Evolutionary conservation across 495 filamentous ascomycete species (phyloP).

Genomic region (Wilcoxina mikolae): DNA sequence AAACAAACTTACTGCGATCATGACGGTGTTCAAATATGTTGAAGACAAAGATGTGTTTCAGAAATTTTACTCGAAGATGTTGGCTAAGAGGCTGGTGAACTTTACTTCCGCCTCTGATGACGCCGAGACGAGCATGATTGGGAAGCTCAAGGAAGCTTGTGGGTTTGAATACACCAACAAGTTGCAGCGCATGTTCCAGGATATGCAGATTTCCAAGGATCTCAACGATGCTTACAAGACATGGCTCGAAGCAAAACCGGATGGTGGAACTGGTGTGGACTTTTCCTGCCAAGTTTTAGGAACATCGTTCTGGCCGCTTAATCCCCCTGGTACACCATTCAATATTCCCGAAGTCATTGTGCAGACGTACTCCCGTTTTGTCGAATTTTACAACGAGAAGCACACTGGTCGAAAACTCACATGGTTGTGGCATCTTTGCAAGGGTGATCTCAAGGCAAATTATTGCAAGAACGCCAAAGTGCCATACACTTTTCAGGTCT

Average conservation of each 20-base stretch:
- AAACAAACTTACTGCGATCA: slow-evolving; percentile 79
- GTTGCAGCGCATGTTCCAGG: slow-evolving; percentile 98
- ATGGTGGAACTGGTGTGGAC: slow-evolving; percentile 31
- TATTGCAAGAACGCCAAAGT: slow-evolving; percentile 79
- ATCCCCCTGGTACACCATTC: slow-evolving; percentile 69
- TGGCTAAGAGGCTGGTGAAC: slow-evolving; percentile 89
- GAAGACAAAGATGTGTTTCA: slow-evolving; percentile 99
- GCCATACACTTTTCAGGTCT: slow-evolving; percentile 94
- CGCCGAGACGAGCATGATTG: slow-evolving; percentile 98
- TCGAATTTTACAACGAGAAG: slow-evolving; percentile 85
- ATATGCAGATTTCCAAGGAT: slow-evolving; percentile 97
- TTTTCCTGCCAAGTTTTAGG: slow-evolving; percentile 50
- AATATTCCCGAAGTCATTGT: slow-evolving; percentile 69
- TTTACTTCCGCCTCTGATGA: slow-evolving; percentile 89
- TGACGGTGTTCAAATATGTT: slow-evolving; percentile 99
- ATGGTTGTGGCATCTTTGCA: slow-evolving; percentile 97
- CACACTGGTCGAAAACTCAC: slow-evolving; percentile 91
- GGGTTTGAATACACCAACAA: slow-evolving; percentile 99
- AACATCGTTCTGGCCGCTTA: slow-evolving; percentile 94
- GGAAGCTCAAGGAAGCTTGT: slow-evolving; percentile 96
- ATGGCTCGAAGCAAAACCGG: slow-evolving; percentile 37
- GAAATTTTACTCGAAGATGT: slow-evolving; percentile 95
- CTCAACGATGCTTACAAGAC: slow-evolving; percentile 75
- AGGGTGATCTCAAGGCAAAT: slow-evolving; percentile 87
- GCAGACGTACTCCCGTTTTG: slow-evolving; percentile 75